A percentile compares a stretch with the other conserved stretches of the same genome.
phyloP scores from a whole-genome alignment of 495 filamentous ascomycete species.

The Acidiella bohemica region DNA sequence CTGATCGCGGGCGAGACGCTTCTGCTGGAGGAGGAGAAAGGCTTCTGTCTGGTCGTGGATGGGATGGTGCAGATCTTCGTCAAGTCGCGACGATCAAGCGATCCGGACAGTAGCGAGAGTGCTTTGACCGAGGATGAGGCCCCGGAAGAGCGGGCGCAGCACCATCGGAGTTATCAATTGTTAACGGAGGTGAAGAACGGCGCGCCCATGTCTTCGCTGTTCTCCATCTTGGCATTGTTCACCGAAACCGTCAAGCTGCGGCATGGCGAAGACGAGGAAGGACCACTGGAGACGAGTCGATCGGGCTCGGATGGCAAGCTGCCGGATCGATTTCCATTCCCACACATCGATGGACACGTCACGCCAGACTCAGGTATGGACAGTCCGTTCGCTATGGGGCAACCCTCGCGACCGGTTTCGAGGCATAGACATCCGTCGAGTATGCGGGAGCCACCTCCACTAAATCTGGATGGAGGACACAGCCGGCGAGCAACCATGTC shows the following conservation, averaged over 20 bases:
- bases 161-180: slow-evolving; percentile 73
- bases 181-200: slow-evolving; percentile 97
- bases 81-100: slow-evolving; percentile 59
- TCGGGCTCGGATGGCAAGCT: slow-evolving; percentile 9
- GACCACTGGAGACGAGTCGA: slow-evolving; percentile 8
- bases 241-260: slow-evolving; percentile 84
- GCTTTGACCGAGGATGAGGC: slow-evolving; percentile 48
- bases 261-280: slow-evolving; percentile 36
- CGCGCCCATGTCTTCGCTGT: slow-evolving; percentile 94
- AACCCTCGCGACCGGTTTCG: slow-evolving; percentile 6
- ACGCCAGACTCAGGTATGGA: slow-evolving; percentile 17
- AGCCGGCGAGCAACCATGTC: slow-evolving; percentile 9
- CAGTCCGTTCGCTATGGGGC: slow-evolving; percentile 8
- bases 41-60: slow-evolving; percentile 95
- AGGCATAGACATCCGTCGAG: slow-evolving; percentile 19
- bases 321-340: neutral
- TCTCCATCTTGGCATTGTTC: slow-evolving; percentile 91
- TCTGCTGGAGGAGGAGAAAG: slow-evolving; percentile 91
- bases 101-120: slow-evolving; percentile 25
- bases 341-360: slow-evolving; percentile 5
- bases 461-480: slow-evolving; percentile 37
- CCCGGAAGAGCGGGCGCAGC: slow-evolving; percentile 43
- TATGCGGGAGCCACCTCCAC: slow-evolving; percentile 50
- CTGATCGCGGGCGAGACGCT: slow-evolving; percentile 90
- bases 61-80: slow-evolving; percentile 96